Evolutionary conservation across 1,284 basidiomycete genomes (phyloP).

Genomic region (Uromyces viciae-fabae): DNA sequence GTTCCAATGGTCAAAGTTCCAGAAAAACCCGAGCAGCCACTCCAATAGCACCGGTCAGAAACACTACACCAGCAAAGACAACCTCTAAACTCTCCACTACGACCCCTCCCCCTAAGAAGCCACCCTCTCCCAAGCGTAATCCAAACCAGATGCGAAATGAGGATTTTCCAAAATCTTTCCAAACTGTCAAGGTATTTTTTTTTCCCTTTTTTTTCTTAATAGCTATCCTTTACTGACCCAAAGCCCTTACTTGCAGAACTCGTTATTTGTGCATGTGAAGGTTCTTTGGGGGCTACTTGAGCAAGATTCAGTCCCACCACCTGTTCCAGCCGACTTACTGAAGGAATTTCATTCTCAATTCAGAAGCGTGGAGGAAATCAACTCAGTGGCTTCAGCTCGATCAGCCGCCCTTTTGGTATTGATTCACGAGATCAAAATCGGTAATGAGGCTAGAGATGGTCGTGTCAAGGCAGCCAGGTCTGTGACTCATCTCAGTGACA

Average conservation of each 20-base stretch:
- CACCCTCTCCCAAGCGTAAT: too few species aligned
- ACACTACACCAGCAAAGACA: too few species aligned
- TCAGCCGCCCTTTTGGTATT: background rate
- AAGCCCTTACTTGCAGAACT: background rate
- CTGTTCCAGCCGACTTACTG: background rate
- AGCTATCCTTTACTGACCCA: too few species aligned
- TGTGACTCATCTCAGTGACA: background rate
- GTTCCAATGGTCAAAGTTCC: too few species aligned
- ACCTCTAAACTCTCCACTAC: too few species aligned
- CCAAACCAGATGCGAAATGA: too few species aligned
- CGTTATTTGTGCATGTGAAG: background rate
- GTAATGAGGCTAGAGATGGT: background rate
- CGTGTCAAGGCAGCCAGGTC: background rate
- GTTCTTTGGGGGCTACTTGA: constrained; percentile 1
- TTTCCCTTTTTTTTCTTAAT: too few species aligned
- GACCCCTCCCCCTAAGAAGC: too few species aligned
- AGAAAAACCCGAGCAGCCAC: too few species aligned
- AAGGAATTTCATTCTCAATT: background rate
- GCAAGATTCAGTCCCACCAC: background rate
- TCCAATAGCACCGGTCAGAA: too few species aligned
- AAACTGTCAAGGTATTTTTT: too few species aligned
- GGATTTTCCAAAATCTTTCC: too few species aligned
- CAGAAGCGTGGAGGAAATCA: background rate
- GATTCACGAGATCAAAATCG: background rate
- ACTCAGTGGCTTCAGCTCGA: background rate